Evolutionary conservation across 495 filamentous ascomycete species (phyloP).

Genomic region (Corynascus novoguineensis): DNA sequence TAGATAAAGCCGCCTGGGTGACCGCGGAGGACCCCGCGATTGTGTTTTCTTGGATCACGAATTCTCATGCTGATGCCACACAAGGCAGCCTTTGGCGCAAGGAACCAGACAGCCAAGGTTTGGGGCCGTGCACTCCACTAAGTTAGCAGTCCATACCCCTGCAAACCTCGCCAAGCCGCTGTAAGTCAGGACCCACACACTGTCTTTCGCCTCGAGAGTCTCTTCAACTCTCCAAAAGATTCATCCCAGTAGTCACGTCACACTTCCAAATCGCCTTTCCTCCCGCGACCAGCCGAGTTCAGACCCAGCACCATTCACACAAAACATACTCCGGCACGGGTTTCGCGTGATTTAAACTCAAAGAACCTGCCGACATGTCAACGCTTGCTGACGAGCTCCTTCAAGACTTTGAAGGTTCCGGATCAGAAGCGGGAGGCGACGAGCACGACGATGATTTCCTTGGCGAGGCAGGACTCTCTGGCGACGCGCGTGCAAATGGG

Average conservation of each 20-base stretch:
- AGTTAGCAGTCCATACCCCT: not conserved
- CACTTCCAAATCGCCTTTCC: not conserved
- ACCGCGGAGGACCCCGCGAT: not conserved
- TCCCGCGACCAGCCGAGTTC: not conserved
- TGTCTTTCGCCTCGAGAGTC: not conserved
- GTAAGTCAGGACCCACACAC: not conserved
- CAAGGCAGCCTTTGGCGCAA: not conserved
- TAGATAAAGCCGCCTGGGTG: not conserved
- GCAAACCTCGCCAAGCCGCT: not conserved
- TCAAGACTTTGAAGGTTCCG: conserved; percentile 81
- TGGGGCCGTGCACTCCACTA: not conserved
- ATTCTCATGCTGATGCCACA: not conserved
- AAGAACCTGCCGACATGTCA: conserved; percentile 49
- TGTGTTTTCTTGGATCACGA: conserved; percentile 1
- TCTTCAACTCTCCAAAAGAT: conserved; percentile 2
- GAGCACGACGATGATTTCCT: conserved; percentile 44
- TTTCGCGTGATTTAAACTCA: not conserved
- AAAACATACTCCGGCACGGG: not conserved
- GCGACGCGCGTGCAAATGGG: conserved; percentile 21
- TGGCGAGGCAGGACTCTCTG: conserved; percentile 23
- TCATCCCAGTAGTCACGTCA: conserved; percentile 1
- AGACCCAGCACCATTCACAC: not conserved
- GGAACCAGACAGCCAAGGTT: not conserved
- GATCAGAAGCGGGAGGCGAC: conserved; percentile 54
- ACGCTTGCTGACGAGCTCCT: conserved; percentile 77